Conservation (phyloP, 176 grass and related monocot species). For the Thalia dealbata region DNA sequence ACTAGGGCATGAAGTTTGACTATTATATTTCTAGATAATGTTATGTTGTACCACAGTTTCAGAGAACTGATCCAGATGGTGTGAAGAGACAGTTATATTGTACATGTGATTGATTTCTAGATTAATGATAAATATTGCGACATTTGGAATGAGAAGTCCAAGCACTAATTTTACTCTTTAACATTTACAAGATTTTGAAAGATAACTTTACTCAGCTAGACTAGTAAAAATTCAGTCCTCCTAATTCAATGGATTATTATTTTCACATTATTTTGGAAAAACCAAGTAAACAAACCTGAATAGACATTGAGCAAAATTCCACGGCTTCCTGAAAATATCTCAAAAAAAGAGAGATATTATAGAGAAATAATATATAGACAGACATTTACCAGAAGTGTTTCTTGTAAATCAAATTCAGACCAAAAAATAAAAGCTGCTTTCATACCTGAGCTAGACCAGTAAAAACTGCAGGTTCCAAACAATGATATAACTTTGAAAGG, state of each 20-base stretch:
- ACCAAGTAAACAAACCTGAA: slow-evolving; percentile 52
- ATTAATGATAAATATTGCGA: too few relatives aligned
- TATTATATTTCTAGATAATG: too few relatives aligned
- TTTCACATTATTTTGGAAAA: background rate
- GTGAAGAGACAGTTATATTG: too few relatives aligned
- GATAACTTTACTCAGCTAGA: background rate
- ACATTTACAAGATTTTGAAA: too few relatives aligned
- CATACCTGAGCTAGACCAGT: slow-evolving; percentile 92
- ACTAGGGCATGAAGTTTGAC: too few relatives aligned
- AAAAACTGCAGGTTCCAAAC: slow-evolving; percentile 88
- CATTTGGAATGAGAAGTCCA: background rate
- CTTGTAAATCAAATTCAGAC: background rate
- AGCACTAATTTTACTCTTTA: background rate
- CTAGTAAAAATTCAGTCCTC: background rate
- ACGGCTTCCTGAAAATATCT: slow-evolving; percentile 62
- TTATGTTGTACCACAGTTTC: too few relatives aligned
- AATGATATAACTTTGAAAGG: slow-evolving; percentile 89
- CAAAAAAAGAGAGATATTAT: slow-evolving; percentile 23
- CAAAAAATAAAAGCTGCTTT: background rate
- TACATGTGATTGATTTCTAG: too few relatives aligned
- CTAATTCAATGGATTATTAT: background rate
- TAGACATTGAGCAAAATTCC: slow-evolving; percentile 86
- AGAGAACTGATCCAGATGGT: too few relatives aligned
- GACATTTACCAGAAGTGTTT: background rate
- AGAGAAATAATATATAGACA: slow-evolving; percentile 22